These are phyloP conservation scores for Geum urbanum DNA, from an alignment of 306 rosid species.

Conservation along the genomic window DNA sequence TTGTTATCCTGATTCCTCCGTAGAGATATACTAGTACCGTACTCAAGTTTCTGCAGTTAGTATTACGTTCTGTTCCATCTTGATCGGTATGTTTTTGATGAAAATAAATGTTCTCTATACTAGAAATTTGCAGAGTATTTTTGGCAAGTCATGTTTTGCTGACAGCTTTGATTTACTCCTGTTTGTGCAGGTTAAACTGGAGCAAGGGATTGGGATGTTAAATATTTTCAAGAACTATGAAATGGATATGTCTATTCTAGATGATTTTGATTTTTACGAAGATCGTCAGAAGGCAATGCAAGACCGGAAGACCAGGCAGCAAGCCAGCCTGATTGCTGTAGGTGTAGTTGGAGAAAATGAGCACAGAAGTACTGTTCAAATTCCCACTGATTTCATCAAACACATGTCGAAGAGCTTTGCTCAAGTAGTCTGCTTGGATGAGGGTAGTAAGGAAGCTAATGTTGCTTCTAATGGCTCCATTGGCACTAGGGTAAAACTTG, in stretches of 20 bases:
- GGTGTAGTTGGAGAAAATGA: constrained; percentile 61
- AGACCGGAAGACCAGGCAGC: constrained; percentile 71
- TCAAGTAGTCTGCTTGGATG: constrained; percentile 67
- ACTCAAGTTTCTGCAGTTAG: background rate
- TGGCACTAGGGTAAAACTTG: constrained; percentile 43
- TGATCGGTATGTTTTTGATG: background rate
- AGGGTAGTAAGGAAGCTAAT: constrained; percentile 43
- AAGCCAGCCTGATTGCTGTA: constrained; percentile 41
- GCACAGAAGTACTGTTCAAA: constrained; percentile 40
- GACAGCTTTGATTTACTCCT: constrained; percentile 1
- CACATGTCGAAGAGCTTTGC: constrained; percentile 84
- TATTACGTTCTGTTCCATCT: background rate
- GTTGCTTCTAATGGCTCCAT: constrained; percentile 38
- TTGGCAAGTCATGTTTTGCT: background rate
- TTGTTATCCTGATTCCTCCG: background rate
- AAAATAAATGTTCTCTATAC: background rate
- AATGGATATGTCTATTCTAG: constrained; percentile 66
- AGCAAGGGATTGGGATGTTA: constrained; percentile 74
- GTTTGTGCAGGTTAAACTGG: constrained; percentile 58
- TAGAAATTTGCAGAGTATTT: background rate
- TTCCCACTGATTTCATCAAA: constrained; percentile 55
- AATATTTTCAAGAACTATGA: constrained; percentile 67
- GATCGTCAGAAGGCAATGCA: constrained; percentile 84
- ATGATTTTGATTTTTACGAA: constrained; percentile 81
- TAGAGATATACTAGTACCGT: background rate